Base-by-base conservation (phyloP, 1,139 yeast species). In the Blastobotrys proliferans region DNA sequence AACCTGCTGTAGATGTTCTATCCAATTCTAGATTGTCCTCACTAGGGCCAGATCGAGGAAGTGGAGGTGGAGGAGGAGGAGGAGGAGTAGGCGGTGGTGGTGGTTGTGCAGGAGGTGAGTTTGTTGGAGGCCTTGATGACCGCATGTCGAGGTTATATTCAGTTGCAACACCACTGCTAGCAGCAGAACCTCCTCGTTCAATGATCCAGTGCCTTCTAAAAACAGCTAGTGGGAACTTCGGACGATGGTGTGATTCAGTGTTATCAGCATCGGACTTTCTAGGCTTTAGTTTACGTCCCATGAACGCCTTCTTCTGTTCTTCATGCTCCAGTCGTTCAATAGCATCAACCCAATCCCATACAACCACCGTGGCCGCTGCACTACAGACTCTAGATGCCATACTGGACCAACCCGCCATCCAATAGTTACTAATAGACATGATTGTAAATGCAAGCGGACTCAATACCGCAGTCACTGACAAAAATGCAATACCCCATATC, bases 281-380 rank as follows among this genome's bases (percentile, higher is more conserved):
- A 4, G 27, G 18, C 10, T 30, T 38, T 10, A 84, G 79, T 26
- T 81, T 78, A 49, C 95, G 68, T 0, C 97, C 97, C 40, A 87
- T 64, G 1, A 87, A 79, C 1, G 95, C 94, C 46, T 79, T 81
- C 41, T 81, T 79, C 53, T 86, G 94, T 48, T 76, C 76, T n/a
- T 71, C 72, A 52, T 76, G 76, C 66, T 81, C 82, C 22, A 81
- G 65, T 13, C 73, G 63, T 48, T 77, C 77, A 47, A 83, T 74
- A 47, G 85, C 73, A 57, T 85, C 88, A 48, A 86, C 76, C 95
- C 95, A 87, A 62, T 85, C 95, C 95, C 95, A 87, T 0, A 88
- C 88, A 10, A 85, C 75, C 2, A 85, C 88, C n/a, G 59, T 55
- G 1, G 68, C 66, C 2, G 66, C 64, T 1, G 62, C 64, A 22